phyloP scores from a whole-genome alignment of 306 rosid species.

The Neltuma alba region DNA sequence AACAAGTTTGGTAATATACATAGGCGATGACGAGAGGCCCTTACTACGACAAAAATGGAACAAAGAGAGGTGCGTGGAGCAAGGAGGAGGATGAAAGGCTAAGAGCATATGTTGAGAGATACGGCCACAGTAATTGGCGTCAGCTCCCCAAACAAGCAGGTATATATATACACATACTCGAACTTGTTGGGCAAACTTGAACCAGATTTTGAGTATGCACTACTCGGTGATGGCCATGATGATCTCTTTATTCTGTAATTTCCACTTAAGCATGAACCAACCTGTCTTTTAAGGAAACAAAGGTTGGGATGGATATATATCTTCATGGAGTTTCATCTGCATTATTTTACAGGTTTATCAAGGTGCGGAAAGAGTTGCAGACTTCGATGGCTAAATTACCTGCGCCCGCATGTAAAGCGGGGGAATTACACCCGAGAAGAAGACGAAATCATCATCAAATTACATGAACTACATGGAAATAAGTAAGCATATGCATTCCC shows the following conservation, averaged over 20 bases:
- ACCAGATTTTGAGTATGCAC: background rate
- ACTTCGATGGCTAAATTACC: constrained; percentile 75
- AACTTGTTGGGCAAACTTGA: background rate
- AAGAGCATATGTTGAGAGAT: constrained; percentile 48
- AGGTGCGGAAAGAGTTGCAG: constrained; percentile 94
- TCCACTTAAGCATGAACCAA: background rate
- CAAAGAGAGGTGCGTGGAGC: constrained; percentile 86
- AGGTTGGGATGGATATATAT: background rate
- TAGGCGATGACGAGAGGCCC: constrained; percentile 69
- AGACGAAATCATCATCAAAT: constrained; percentile 54
- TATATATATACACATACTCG: background rate
- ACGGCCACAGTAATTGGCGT: constrained; percentile 77
- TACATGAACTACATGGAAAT: constrained; percentile 63
- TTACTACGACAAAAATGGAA: constrained; percentile 58
- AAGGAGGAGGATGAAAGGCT: constrained; percentile 64
- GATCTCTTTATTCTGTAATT: background rate
- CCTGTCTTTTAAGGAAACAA: background rate
- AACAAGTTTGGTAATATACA: background rate
- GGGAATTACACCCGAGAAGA: constrained; percentile 63
- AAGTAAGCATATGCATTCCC: constrained; percentile 42
- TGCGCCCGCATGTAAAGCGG: constrained; percentile 60
- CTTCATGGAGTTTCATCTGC: background rate
- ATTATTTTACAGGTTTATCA: constrained; percentile 48
- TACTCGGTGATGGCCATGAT: background rate
- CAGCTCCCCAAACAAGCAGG: constrained; percentile 70